Percentiles rank a stretch among this genome's conserved stretches.
Evolutionary conservation across 2,329 filamentous ascomycete genomes (phyloP).

Genomic region (Tetracladium maxilliforme): DNA sequence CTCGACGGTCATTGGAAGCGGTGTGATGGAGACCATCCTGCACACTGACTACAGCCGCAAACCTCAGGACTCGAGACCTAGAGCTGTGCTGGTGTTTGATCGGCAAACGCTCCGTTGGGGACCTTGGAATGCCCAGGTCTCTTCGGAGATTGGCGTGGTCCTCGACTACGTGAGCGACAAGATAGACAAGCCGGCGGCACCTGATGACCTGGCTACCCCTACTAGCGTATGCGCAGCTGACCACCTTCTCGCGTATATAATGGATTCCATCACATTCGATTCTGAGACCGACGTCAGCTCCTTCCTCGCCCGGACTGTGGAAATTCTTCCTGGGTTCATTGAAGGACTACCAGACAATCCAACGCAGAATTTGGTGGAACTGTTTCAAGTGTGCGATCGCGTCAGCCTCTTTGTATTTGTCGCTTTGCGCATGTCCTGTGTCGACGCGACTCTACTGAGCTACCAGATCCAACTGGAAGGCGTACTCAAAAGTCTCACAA

Average conservation of each 20-base stretch:
- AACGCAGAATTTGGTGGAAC: neutral
- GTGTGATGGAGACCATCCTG: conserved; percentile 25
- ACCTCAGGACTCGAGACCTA: conserved; percentile 7
- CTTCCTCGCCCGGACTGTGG: conserved; percentile 1
- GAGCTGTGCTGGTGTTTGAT: conserved; percentile 22
- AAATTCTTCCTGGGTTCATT: neutral
- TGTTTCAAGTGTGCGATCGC: conserved; percentile 5
- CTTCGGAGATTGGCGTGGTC: conserved; percentile 46
- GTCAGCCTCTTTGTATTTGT: conserved; percentile 13
- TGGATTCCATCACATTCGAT: too few species aligned
- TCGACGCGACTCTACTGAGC: too few species aligned
- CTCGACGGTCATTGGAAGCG: conserved; percentile 41
- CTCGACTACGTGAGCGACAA: conserved; percentile 42
- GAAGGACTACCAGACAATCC: conserved; percentile 9
- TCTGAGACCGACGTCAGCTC: conserved; percentile 4
- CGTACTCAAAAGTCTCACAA: too few species aligned
- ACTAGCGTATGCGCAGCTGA: too few species aligned
- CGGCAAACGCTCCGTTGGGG: conserved; percentile 37
- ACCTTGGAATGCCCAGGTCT: conserved; percentile 38
- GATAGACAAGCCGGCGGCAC: conserved; percentile 3
- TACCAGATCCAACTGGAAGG: too few species aligned
- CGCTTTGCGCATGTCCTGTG: too few species aligned
- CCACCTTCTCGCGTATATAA: too few species aligned
- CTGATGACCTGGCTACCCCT: too few species aligned
- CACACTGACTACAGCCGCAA: conserved; percentile 2